phyloP scores from a whole-genome alignment of 257 asterid genomes.

The Jasminum sambac region DNA sequence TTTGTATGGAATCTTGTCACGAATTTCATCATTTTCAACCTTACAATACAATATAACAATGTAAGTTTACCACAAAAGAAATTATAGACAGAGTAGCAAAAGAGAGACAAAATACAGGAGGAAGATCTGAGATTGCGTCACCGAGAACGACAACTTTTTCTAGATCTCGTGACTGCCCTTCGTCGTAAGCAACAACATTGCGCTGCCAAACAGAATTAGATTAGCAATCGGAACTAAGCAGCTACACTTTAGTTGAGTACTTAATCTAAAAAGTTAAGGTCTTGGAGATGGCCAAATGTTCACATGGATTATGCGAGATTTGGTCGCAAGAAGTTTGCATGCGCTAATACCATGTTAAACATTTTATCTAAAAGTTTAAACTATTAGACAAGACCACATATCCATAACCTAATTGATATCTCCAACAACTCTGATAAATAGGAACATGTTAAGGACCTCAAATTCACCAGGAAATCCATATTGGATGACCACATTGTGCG shows the following conservation, averaged over 20 bases:
- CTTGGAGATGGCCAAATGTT: neutral
- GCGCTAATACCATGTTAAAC: neutral
- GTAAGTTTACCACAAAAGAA: slow-evolving; percentile 16
- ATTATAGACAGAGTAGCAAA: slow-evolving; percentile 13
- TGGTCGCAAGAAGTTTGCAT: neutral
- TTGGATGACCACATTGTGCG: slow-evolving; percentile 45
- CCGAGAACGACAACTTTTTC: slow-evolving; percentile 39
- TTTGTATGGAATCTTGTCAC: slow-evolving; percentile 36
- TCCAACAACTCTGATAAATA: neutral
- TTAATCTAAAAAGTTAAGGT: neutral
- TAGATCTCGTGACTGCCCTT: slow-evolving; percentile 39
- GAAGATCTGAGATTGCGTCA: slow-evolving; percentile 56
- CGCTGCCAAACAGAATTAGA: slow-evolving; percentile 39
- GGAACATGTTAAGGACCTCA: slow-evolving; percentile 40
- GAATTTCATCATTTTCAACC: slow-evolving; percentile 50
- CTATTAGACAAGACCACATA: neutral
- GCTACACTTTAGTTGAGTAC: neutral
- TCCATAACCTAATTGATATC: neutral
- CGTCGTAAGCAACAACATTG: slow-evolving; percentile 54
- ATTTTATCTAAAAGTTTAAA: neutral
- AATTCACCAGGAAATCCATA: slow-evolving; percentile 47
- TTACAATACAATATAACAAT: slow-evolving; percentile 24
- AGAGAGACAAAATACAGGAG: slow-evolving; percentile 37
- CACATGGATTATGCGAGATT: neutral
- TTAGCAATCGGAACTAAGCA: slow-evolving; percentile 21